phyloP scores from a whole-genome alignment of 768 basidiomycete genomes.

The Rhizopogon salebrosus region DNA sequence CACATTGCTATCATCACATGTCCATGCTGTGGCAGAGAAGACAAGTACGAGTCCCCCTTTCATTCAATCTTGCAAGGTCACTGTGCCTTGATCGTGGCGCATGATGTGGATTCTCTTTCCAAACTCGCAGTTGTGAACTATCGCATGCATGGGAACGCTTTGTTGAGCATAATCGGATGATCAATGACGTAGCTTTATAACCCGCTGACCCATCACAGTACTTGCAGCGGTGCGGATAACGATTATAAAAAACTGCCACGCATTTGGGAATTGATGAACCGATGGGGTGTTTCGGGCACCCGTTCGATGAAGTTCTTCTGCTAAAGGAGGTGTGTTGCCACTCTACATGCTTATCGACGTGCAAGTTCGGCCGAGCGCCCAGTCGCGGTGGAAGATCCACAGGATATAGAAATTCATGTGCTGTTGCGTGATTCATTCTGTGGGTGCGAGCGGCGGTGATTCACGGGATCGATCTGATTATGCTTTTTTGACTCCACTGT shows the following conservation, averaged over 20 bases:
- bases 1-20: background rate
- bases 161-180: background rate
- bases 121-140: too few relatives aligned
- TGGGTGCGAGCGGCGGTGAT: background rate
- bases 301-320: background rate
- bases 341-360: background rate
- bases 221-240: background rate
- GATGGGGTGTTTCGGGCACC: background rate
- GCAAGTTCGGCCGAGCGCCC: background rate
- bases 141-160: background rate
- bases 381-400: background rate
- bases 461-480: background rate
- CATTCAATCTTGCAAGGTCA: too few relatives aligned
- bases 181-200: background rate
- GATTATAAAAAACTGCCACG: background rate
- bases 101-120: too few relatives aligned
- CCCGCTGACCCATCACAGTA: background rate
- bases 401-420: background rate
- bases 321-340: background rate
- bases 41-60: background rate
- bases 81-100: too few relatives aligned
- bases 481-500: background rate
- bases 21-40: background rate
- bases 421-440: background rate
- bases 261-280: background rate